Percentiles rank a stretch among this genome's conserved stretches.
phyloP scores from a whole-genome alignment of 805 yeast species.

The Dipodascus albidus region DNA sequence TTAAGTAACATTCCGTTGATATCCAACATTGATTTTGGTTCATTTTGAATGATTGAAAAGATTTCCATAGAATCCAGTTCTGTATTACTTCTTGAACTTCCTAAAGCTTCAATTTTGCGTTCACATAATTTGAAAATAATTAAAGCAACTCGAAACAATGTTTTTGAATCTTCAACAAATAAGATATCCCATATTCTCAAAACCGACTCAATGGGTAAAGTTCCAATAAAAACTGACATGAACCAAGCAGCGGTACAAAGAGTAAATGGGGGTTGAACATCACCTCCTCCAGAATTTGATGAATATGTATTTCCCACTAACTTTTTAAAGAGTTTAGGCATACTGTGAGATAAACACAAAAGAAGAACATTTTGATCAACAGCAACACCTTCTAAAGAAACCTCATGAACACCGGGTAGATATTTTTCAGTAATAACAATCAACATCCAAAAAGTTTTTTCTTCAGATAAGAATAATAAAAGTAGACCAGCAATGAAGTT shows the following conservation, averaged over 20 bases:
- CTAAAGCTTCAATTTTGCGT: conserved; percentile 39
- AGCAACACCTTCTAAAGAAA: conserved; percentile 85
- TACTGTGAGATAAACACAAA: conserved; percentile 72
- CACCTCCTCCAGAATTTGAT: conserved; percentile 25
- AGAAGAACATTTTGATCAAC: conserved; percentile 90
- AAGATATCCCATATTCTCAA: conserved; percentile 90
- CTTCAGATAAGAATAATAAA: conserved; percentile 79
- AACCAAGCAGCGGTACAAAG: conserved; percentile 96
- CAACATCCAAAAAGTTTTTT: conserved; percentile 89
- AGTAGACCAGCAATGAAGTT: conserved; percentile 86
- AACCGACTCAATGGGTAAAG: conserved; percentile 78
- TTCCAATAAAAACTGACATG: conserved; percentile 91
- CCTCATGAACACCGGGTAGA: conserved; percentile 84
- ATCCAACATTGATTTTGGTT: conserved; percentile 51
- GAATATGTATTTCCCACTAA: conserved; percentile 28
- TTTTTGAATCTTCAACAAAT: conserved; percentile 84
- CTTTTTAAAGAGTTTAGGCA: conserved; percentile 70
- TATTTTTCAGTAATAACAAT: conserved; percentile 78
- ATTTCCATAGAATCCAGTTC: conserved; percentile 40
- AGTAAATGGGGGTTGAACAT: conserved; percentile 75
- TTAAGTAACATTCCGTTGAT: conserved; percentile 10
- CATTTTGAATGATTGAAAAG: conserved; percentile 77
- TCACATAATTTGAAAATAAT: conserved; percentile 70
- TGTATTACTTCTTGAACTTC: conserved; percentile 20
- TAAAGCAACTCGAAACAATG: conserved; percentile 71